Base-by-base conservation (phyloP, 495 filamentous ascomycete genomes). In the Trichoderma erinaceum region DNA sequence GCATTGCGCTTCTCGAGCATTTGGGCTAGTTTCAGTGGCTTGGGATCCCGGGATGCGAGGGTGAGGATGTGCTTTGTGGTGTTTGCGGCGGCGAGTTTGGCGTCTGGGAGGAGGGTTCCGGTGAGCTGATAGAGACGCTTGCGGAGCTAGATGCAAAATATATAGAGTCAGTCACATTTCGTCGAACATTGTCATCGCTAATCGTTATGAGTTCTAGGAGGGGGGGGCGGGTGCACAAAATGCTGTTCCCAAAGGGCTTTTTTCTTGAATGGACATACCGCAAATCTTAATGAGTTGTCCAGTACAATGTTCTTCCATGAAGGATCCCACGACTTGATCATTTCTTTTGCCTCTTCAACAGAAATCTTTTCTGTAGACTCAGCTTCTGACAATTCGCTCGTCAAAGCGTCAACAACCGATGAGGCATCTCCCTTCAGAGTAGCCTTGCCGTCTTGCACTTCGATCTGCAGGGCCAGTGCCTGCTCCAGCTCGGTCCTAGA, bases 121-220 rank as follows among this genome's bases (percentile, higher is more conserved):
- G 87, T 92, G 66, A 97, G 80, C 74, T 92, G 88, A 73, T 89
- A 84, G 64, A 91, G 79, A 50, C 92, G 87, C 79, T 94, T 95
- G 68, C 89, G 75, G 69, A 91, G 81, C 92, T 94, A 69, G 12
- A 27, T 41, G 21, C 0, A 8, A 8, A 15, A 23, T 1, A 41
- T n/a, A 6, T 13, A 43, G 41, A 29, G 35, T 66, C 18, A 32
- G 65, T 10, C 35, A 10, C 15, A 66, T 12, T 29, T 29, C 29
- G 29, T 29, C 29, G 4, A 29, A 46, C 64, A 23, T 10, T 58
- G 44, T 48, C 15, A 29, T 29, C 29, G 29, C 29, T 4, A 1
- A 29, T 29, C 4, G 29, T 29, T 4, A 29, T 29, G 29, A 29
- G 29, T 4, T 29, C 4, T 29, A 4, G 29, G 29, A 4, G 29